Base-by-base conservation (phyloP, 2,329 filamentous ascomycete species). In the Biscogniauxia sp. region DNA sequence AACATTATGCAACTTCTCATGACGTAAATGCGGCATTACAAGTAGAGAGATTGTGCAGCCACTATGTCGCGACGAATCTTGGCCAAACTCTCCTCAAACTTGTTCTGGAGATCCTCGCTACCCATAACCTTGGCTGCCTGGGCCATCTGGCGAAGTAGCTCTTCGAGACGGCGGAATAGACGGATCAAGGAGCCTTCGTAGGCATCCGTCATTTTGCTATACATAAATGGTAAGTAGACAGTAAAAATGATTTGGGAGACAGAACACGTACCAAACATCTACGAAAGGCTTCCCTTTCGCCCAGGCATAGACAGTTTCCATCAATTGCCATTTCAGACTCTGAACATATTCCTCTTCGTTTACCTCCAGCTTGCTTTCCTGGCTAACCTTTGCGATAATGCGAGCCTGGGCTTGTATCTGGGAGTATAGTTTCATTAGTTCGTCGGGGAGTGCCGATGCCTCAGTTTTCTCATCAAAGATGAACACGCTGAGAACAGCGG, bases 61-160 rank as follows among this genome's bases (percentile, higher is more conserved):
- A 99, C 94, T 74, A 99, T 93, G 75, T 98, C 95, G 71, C 95
- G 85, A 76, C 92, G 86, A 58, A 98, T 90, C 84, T 96, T 95
- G 61, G 84, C 82, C 68, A 99, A 79, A 63, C 92, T 90, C 68
- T 88, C 85, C 72, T 97, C 93, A 73, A 99, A 99, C 79, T 97
- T 97, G 73, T 88, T 85, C 72, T 93, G 90, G 59, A 99, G 81
- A 71, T 98, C 95, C 62, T 96, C 92, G 74, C 91, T 97, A 70
- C 95, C 95, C 95, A 99, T 99, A 64, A 97, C 94, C 79, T 97
- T 98, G 66, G 91, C 87, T 23, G 94, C 95, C 78, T 98, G 91
- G 17, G 90, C 94, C 85, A 98, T 96, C 77, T 99, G 95, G 67
- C 95, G 87, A 41, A 99, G 82, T 60, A 97, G 82, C 78, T 99